Evolutionary conservation across 2,329 filamentous ascomycete species (phyloP).

Genomic region (Chlorencoelia australis): DNA sequence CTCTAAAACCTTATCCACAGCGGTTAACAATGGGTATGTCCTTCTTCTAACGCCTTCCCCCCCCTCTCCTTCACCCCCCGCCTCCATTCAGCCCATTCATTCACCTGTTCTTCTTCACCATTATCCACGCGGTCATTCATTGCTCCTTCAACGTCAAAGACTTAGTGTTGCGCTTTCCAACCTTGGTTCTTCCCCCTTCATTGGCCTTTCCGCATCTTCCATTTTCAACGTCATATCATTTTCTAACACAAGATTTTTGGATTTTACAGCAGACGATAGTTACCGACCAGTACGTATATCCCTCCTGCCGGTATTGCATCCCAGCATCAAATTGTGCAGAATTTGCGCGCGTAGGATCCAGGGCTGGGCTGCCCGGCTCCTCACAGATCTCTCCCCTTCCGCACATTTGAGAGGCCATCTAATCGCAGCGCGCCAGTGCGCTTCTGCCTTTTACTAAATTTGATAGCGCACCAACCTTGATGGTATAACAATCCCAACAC

Average conservation of each 20-base stretch:
- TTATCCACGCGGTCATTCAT: conserved; percentile 4
- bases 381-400: too few species aligned
- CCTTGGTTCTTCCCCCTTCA: conserved; percentile 4
- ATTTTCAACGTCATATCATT: conserved; percentile 2
- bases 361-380: too few species aligned
- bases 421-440: conserved; percentile 5
- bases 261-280: conserved; percentile 9
- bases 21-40: conserved; percentile 10
- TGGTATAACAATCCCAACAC: conserved; percentile 7
- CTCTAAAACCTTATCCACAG: conserved; percentile 7
- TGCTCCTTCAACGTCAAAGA: conserved; percentile 4
- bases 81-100: conserved; percentile 6
- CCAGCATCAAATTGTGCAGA: conserved; percentile 2
- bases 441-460: conserved; percentile 6
- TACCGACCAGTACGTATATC: conserved; percentile 9
- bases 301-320: background rate
- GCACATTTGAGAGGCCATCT: too few species aligned
- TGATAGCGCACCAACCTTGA: conserved; percentile 13
- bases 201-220: conserved; percentile 4
- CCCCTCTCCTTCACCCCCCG: background rate
- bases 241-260: conserved; percentile 5
- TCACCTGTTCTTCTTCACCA: conserved; percentile 5
- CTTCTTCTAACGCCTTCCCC: too few species aligned
- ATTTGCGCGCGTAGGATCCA: too few species aligned
- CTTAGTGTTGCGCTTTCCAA: conserved; percentile 1